These are phyloP conservation scores for Fusarium continuum DNA, from an alignment of 2,329 filamentous ascomycete genomes.

Conservation along the genomic window DNA sequence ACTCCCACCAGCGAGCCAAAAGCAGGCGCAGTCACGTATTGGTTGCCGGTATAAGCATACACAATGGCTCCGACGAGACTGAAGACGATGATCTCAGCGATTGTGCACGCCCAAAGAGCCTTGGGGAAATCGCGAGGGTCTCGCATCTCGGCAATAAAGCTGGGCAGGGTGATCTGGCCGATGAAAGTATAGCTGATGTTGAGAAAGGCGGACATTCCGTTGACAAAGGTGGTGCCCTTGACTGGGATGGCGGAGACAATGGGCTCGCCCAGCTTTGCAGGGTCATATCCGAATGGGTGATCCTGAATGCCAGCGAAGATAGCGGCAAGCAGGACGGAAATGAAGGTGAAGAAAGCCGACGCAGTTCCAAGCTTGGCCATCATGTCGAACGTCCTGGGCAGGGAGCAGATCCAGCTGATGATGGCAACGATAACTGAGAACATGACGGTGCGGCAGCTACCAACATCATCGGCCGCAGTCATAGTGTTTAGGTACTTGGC, in stretches of 20 bases:
- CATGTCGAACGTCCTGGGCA: constrained; percentile 85
- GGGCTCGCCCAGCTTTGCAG: constrained; percentile 65
- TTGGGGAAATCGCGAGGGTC: constrained; percentile 84
- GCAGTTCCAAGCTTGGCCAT: constrained; percentile 81
- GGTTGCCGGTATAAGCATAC: constrained; percentile 87
- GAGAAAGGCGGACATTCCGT: constrained; percentile 86
- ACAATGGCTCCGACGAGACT: constrained; percentile 81
- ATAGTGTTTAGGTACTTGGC: constrained; percentile 93
- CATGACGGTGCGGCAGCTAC: constrained; percentile 77
- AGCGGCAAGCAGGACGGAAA: constrained; percentile 85
- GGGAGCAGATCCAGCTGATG: constrained; percentile 79
- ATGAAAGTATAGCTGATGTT: constrained; percentile 98
- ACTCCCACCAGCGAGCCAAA: constrained; percentile 83
- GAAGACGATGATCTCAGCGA: constrained; percentile 87
- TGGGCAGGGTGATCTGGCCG: constrained; percentile 91
- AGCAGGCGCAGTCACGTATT: constrained; percentile 88
- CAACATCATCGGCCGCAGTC: constrained; percentile 69
- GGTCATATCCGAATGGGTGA: constrained; percentile 74
- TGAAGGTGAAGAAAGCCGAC: constrained; percentile 87
- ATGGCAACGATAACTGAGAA: constrained; percentile 80
- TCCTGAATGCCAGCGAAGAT: constrained; percentile 82
- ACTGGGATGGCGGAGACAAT: constrained; percentile 74
- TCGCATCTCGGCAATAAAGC: constrained; percentile 95
- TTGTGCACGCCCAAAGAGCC: constrained; percentile 88
- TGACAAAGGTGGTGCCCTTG: constrained; percentile 79